A percentile compares a stretch with the other conserved stretches of the same genome.
phyloP scores from a whole-genome alignment of 2,329 filamentous ascomycete genomes.

The Microdochium nivale region DNA sequence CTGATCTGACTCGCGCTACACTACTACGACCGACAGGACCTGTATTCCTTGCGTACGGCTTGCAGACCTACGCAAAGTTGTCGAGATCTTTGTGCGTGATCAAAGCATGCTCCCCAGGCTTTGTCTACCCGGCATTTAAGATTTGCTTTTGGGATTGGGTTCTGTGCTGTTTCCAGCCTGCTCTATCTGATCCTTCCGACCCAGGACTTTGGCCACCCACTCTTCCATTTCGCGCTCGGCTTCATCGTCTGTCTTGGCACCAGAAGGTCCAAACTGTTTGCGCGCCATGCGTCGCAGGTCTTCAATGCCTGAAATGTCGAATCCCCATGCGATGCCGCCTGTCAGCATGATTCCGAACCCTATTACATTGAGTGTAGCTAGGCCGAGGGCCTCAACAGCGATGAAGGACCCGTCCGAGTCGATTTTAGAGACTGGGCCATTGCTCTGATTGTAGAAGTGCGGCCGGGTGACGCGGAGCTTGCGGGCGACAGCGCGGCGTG shows the following conservation, averaged over 20 bases:
- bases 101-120: not conserved
- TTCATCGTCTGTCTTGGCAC: slow-evolving; percentile 31
- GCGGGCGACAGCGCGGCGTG: slow-evolving; percentile 59
- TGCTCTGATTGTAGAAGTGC: slow-evolving; percentile 62
- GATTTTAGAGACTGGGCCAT: slow-evolving; percentile 29
- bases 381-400: slow-evolving; percentile 71
- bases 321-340: slow-evolving; percentile 66
- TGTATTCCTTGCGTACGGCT: too few species aligned
- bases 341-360: slow-evolving; percentile 66
- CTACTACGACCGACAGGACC: too few species aligned
- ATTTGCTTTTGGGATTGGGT: not conserved
- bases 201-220: slow-evolving; percentile 51
- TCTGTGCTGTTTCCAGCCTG: slow-evolving; percentile 8
- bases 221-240: slow-evolving; percentile 54
- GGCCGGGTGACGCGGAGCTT: slow-evolving; percentile 56
- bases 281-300: slow-evolving; percentile 52
- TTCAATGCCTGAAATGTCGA: slow-evolving; percentile 64
- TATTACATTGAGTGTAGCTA: slow-evolving; percentile 80
- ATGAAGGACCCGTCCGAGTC: slow-evolving; percentile 58
- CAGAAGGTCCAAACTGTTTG: slow-evolving; percentile 24
- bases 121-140: not conserved
- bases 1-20: too few species aligned
- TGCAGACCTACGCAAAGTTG: too few species aligned
- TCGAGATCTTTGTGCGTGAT: too few species aligned
- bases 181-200: slow-evolving; percentile 42